These are phyloP conservation scores for Apium graveolens DNA, from an alignment of 129 eudicot genomes.

Conservation along the genomic window DNA sequence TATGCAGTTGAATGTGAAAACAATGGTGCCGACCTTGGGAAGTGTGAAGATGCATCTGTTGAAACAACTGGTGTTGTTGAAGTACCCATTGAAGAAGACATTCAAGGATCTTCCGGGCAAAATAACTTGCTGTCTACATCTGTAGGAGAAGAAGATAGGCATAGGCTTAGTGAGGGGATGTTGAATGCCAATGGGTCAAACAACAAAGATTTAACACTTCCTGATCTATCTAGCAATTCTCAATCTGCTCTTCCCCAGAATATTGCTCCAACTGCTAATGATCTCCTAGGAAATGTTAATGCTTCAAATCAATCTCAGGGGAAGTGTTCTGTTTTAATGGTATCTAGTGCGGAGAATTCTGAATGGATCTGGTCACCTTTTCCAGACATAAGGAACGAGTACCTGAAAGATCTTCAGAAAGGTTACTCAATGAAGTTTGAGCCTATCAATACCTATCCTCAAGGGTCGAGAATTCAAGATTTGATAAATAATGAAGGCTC, in stretches of 20 bases:
- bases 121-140: constrained; percentile 10
- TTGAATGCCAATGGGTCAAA: not conserved
- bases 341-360: constrained; percentile 26
- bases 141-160: not conserved
- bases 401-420: constrained; percentile 48
- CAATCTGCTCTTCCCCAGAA: constrained; percentile 15
- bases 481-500: constrained; percentile 54
- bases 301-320: constrained; percentile 14
- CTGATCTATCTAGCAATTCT: constrained; percentile 3
- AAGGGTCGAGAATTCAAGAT: constrained; percentile 35
- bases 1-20: constrained; percentile 13
- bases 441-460: constrained; percentile 22
- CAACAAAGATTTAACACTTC: constrained; percentile 7
- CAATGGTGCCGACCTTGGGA: constrained; percentile 8
- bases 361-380: constrained; percentile 70
- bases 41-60: not conserved
- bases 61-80: constrained; percentile 20
- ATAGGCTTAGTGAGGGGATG: not conserved
- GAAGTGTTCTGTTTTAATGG: constrained; percentile 12
- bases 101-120: constrained; percentile 17
- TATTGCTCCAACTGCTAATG: constrained; percentile 8
- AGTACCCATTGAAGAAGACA: constrained; percentile 29
- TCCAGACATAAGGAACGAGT: constrained; percentile 37
- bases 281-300: constrained; percentile 9
- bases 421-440: constrained; percentile 50